Base-by-base conservation (phyloP, 2,329 filamentous ascomycete species). In the Pyrenophora teres region DNA sequence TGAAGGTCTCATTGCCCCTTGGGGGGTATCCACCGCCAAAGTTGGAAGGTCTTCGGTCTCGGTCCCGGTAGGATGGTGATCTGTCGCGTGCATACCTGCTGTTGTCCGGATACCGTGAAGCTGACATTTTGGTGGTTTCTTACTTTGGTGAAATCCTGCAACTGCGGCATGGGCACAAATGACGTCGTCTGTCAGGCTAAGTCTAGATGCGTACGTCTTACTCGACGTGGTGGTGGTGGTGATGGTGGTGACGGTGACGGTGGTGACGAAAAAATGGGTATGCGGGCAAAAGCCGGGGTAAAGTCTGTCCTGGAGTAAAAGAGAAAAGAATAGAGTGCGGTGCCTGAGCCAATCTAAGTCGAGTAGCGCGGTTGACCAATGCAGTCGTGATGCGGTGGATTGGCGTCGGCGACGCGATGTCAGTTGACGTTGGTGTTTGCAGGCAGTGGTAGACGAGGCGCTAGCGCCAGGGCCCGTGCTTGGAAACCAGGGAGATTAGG, bases 21-120 rank as follows among this genome's bases (percentile, higher is more conserved):
- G 82, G 79, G 49, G 80, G 78, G 65, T 83, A 86, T 27, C 78
- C 72, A 54, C 83, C 78, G 40, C 76, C 78, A 64, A 87, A 84
- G 46, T 80, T 83, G n/a, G 86, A 86, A 43, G 87, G 84, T 49
- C 90, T 84, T 50, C 70, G 60, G 69, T 92, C 89, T 58, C 81
- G 80, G 65, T 92, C 89, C 57, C 81, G 80, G 64, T 90, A 90
- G 16, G 76, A 76, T 32, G 77, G 76, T 13, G 76, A 75, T 46
- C 74, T 70, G 58, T 76, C 77, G 62, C 77, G 76, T 50, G 76
- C 63, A 56, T 71, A 73, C 62, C 70, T 61, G 64, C 55, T 67
- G 60, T 58, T 70, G 60, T 72, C 69, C 47, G 65, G 64, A 54
- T 72, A 71, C 43, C 69, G 64, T 47, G 65, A 69, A 42, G 69